These are phyloP conservation scores for Ustilaginoidea virens DNA, from an alignment of 2,329 filamentous ascomycete species.

Conservation along the genomic window DNA sequence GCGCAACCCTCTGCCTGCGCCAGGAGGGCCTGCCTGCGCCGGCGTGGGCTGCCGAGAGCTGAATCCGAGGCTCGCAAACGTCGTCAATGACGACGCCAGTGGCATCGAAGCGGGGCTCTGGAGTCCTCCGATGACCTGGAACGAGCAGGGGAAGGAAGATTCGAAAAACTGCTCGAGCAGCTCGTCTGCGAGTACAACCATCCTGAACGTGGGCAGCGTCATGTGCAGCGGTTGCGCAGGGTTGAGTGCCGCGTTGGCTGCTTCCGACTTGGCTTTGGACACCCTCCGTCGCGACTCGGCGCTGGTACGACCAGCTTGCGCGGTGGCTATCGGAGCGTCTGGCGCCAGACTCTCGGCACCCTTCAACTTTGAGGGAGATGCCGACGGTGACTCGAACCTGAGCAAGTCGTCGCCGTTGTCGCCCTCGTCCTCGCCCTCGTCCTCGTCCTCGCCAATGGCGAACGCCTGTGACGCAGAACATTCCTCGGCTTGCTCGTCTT, in stretches of 20 bases:
- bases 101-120: constrained; percentile 15
- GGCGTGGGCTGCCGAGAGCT: constrained; percentile 24
- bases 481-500: constrained; percentile 32
- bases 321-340: constrained; percentile 10
- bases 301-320: constrained; percentile 6
- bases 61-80: constrained; percentile 61
- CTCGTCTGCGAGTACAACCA: constrained; percentile 95
- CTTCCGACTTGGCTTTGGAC: constrained; percentile 54
- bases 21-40: constrained; percentile 22
- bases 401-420: constrained; percentile 50
- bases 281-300: constrained; percentile 18
- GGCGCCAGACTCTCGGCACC: constrained; percentile 25
- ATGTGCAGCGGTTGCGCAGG: constrained; percentile 89
- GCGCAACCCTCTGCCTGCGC: constrained; percentile 58
- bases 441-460: constrained; percentile 55
- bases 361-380: constrained; percentile 25
- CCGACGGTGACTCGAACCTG: constrained; percentile 34
- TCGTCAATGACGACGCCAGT: constrained; percentile 55
- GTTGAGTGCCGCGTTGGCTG: constrained; percentile 81
- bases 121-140: constrained; percentile 64
- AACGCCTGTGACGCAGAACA: constrained; percentile 38
- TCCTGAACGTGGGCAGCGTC: constrained; percentile 92
- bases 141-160: constrained; percentile 82
- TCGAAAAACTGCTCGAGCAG: constrained; percentile 95
- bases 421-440: constrained; percentile 30